phyloP scores from a whole-genome alignment of 257 asterid species.

The Solanum pennellii region DNA sequence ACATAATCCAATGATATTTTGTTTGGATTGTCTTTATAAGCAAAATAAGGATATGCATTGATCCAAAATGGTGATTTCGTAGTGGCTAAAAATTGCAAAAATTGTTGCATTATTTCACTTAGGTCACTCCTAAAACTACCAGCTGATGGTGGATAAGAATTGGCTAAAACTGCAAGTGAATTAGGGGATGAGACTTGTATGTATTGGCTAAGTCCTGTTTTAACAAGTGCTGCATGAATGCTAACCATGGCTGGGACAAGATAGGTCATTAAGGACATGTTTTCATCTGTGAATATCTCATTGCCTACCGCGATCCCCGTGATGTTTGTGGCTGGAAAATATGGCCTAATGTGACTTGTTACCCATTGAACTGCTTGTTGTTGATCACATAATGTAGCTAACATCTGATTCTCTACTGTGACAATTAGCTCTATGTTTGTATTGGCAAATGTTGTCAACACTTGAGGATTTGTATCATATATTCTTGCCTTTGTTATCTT shows the following conservation, averaged over 20 bases:
- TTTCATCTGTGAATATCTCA: conserved; percentile 64
- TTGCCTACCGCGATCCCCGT: conserved; percentile 87
- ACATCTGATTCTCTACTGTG: conserved; percentile 53
- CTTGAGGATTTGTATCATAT: conserved; percentile 71
- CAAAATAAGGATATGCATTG: conserved; percentile 88
- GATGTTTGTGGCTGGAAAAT: conserved; percentile 57
- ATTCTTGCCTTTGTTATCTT: conserved; percentile 59
- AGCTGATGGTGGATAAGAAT: conserved; percentile 84
- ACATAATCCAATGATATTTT: conserved; percentile 56
- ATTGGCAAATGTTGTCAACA: conserved; percentile 56
- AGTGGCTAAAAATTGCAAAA: conserved; percentile 38
- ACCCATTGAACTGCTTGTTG: conserved; percentile 73
- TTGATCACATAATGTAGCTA: conserved; percentile 37
- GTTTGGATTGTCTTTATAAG: conserved; percentile 58
- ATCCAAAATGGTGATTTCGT: conserved; percentile 82
- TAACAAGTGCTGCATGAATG: conserved; percentile 54
- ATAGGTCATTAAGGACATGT: conserved; percentile 32
- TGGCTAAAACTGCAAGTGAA: conserved; percentile 48
- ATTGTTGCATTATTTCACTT: conserved; percentile 41
- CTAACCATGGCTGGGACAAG: conserved; percentile 70
- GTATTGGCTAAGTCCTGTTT: conserved; percentile 32
- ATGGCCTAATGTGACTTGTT: conserved; percentile 38
- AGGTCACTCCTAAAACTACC: conserved; percentile 52
- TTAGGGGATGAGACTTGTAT: conserved; percentile 68
- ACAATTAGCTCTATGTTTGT: conserved; percentile 60